Evolutionary conservation across 1,284 basidiomycete species (phyloP).

Genomic region (Sanghuangporus baumii): DNA sequence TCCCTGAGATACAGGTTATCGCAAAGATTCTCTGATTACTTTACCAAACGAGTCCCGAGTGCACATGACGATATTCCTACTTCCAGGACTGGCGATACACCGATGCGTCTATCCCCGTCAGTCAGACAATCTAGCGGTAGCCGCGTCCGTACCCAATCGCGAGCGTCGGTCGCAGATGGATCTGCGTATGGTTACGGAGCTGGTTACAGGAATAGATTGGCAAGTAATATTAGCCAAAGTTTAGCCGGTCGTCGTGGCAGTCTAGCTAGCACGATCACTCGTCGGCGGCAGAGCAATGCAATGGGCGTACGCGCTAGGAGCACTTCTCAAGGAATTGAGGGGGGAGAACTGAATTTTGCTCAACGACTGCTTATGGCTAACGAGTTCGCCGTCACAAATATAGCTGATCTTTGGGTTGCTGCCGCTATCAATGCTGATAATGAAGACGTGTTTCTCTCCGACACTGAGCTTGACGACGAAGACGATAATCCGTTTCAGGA

Average conservation of each 20-base stretch:
- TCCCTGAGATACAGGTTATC: conserved; percentile 42
- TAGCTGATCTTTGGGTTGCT: conserved; percentile 91
- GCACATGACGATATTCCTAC: conserved; percentile 28
- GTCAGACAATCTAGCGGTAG: conserved; percentile 33
- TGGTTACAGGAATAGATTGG: conserved; percentile 46
- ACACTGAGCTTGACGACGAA: conserved; percentile 29
- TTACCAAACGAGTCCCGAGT: conserved; percentile 42
- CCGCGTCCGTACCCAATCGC: conserved; percentile 38
- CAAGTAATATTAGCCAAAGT: conserved; percentile 20
- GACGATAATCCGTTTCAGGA: conserved; percentile 28
- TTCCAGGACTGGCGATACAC: conserved; percentile 19
- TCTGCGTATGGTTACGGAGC: conserved; percentile 75
- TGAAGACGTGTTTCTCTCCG: conserved; percentile 66
- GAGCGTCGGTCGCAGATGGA: conserved; percentile 56
- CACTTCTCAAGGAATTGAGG: conserved; percentile 32
- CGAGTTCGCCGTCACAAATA: conserved; percentile 83
- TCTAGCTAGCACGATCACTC: conserved; percentile 38
- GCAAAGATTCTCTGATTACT: conserved; percentile 52
- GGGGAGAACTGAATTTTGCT: conserved; percentile 71
- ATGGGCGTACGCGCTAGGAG: conserved; percentile 22
- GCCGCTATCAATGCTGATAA: conserved; percentile 89
- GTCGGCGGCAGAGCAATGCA: conserved; percentile 44
- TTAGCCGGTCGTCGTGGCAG: conserved; percentile 21
- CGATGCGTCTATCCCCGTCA: conserved; percentile 45
- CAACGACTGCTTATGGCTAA: conserved; percentile 89